Percentiles rank a stretch among this genome's conserved stretches.
phyloP scores from a whole-genome alignment of 345 rosid species.

The Aquilaria malaccensis region DNA sequence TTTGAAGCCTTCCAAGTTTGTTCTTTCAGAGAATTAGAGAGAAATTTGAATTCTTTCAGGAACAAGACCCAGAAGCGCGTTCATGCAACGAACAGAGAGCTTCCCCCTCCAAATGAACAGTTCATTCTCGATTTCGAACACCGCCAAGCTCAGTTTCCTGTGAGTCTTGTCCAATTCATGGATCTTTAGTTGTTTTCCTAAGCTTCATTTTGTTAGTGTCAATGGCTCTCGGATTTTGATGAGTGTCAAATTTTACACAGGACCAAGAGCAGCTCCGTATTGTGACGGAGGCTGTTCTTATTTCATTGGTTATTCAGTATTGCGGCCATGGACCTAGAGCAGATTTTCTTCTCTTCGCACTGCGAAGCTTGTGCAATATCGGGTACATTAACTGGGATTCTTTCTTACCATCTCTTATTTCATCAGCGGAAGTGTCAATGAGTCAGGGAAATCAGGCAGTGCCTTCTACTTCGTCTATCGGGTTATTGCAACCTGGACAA shows the following conservation, averaged over 20 bases:
- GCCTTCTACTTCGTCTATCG: slow-evolving; percentile 44
- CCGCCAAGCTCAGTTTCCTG: slow-evolving; percentile 67
- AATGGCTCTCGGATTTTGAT: slow-evolving; percentile 3
- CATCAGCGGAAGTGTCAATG: slow-evolving; percentile 57
- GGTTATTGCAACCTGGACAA: slow-evolving; percentile 56
- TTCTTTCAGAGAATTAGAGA: background rate
- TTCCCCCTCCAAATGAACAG: slow-evolving; percentile 90
- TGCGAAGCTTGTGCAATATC: slow-evolving; percentile 60
- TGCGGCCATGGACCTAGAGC: slow-evolving; percentile 85
- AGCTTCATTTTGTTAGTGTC: background rate
- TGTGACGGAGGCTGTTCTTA: slow-evolving; percentile 73
- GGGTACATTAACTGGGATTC: slow-evolving; percentile 91
- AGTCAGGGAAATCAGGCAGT: slow-evolving; percentile 56
- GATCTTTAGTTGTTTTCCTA: background rate
- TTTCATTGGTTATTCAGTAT: slow-evolving; percentile 70
- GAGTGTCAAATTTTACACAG: slow-evolving; percentile 28
- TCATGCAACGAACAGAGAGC: slow-evolving; percentile 68
- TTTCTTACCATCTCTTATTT: slow-evolving; percentile 73
- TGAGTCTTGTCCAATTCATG: slow-evolving; percentile 19
- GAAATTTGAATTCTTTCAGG: slow-evolving; percentile 26
- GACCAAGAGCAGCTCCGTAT: slow-evolving; percentile 82
- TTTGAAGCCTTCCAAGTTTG: background rate
- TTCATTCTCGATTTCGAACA: slow-evolving; percentile 83
- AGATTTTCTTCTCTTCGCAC: slow-evolving; percentile 87
- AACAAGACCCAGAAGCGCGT: slow-evolving; percentile 90